phyloP scores from a whole-genome alignment of 2,329 filamentous ascomycete species.

The Talaromyces sp. region DNA sequence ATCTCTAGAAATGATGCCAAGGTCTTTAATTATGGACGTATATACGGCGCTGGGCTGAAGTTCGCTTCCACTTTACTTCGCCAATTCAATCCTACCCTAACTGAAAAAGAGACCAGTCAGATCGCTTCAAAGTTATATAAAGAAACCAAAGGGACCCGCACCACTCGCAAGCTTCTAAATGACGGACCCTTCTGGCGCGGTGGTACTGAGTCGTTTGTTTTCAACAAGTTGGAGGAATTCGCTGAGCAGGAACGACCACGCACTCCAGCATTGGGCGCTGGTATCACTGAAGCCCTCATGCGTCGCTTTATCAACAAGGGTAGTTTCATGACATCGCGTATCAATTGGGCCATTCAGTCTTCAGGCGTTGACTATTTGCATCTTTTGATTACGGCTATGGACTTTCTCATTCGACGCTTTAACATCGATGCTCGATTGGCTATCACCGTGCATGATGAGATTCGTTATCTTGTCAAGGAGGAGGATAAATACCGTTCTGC shows the following conservation, averaged over 20 bases:
- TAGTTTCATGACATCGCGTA: slow-evolving; percentile 89
- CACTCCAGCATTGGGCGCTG: slow-evolving; percentile 88
- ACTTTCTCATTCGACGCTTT: slow-evolving; percentile 82
- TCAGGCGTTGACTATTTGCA: slow-evolving; percentile 97
- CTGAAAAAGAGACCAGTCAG: slow-evolving; percentile 71
- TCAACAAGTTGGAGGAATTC: slow-evolving; percentile 97
- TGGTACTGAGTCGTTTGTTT: slow-evolving; percentile 94
- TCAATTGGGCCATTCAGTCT: slow-evolving; percentile 99
- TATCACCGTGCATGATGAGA: slow-evolving; percentile 96
- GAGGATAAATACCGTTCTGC: slow-evolving; percentile 84
- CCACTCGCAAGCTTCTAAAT: slow-evolving; percentile 66
- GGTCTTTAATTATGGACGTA: slow-evolving; percentile 97
- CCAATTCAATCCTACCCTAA: slow-evolving; percentile 85
- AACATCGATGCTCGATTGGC: slow-evolving; percentile 80
- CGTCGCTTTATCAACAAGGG: slow-evolving; percentile 80
- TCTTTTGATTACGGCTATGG: slow-evolving; percentile 88
- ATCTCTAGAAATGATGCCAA: slow-evolving; percentile 96
- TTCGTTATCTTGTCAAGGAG: slow-evolving; percentile 83
- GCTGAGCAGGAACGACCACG: slow-evolving; percentile 88
- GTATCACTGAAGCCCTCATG: slow-evolving; percentile 94
- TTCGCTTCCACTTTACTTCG: slow-evolving; percentile 86
- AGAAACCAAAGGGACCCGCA: slow-evolving; percentile 87
- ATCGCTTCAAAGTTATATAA: slow-evolving; percentile 79
- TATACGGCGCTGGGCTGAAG: slow-evolving; percentile 94
- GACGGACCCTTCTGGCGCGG: slow-evolving; percentile 87